phyloP scores from a whole-genome alignment of 176 grass and related monocot species.

The Miscanthus lutarioriparius region DNA sequence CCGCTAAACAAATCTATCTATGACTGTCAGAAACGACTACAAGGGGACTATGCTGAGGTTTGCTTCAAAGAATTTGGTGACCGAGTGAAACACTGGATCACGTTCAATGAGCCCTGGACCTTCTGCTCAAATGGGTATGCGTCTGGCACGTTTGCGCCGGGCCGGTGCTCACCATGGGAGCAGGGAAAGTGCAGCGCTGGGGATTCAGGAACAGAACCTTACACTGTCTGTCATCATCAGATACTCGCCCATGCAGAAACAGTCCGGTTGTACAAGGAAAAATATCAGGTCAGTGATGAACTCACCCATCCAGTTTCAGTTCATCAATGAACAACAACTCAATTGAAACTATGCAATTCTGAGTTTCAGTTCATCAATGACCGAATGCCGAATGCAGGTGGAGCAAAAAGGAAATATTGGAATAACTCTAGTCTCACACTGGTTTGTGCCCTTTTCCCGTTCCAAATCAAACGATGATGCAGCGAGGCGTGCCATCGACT shows the following conservation, averaged over 20 bases:
- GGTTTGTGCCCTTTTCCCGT: slow-evolving; percentile 53
- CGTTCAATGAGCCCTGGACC: slow-evolving; percentile 55
- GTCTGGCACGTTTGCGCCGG: slow-evolving; percentile 14
- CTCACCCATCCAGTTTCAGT: background rate
- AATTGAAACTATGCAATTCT: background rate
- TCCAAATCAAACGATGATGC: slow-evolving; percentile 50
- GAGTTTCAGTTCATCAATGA: background rate
- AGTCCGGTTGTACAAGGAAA: slow-evolving; percentile 45
- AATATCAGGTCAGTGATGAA: slow-evolving; percentile 60
- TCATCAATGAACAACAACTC: background rate
- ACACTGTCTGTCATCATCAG: slow-evolving; percentile 54
- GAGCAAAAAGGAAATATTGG: slow-evolving; percentile 57
- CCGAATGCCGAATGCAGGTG: slow-evolving; percentile 23
- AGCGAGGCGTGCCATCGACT: slow-evolving; percentile 47
- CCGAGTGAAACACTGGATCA: slow-evolving; percentile 78
- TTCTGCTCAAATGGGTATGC: slow-evolving; percentile 24
- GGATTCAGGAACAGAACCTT: slow-evolving; percentile 64
- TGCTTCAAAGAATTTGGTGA: slow-evolving; percentile 70
- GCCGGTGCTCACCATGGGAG: slow-evolving; percentile 57
- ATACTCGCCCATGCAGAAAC: slow-evolving; percentile 59
- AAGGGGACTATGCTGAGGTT: slow-evolving; percentile 50
- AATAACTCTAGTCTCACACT: slow-evolving; percentile 54
- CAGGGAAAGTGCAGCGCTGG: slow-evolving; percentile 38
- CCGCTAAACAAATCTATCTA: background rate
- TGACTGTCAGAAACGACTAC: slow-evolving; percentile 52